Conservation (phyloP, 495 filamentous ascomycete genomes). For the Aspergillus indologenus region DNA sequence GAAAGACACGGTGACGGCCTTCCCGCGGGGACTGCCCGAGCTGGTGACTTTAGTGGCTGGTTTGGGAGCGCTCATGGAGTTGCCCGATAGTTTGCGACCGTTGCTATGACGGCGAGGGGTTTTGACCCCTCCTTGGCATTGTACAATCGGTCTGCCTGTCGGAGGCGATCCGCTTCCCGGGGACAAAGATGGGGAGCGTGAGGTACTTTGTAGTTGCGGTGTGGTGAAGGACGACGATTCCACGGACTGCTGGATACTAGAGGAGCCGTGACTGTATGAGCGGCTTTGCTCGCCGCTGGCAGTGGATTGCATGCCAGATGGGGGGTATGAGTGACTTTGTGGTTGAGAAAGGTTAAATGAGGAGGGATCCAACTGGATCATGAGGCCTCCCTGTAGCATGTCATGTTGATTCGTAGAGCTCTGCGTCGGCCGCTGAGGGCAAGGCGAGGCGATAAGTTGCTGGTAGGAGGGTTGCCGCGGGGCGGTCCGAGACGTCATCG, state of each 20-base stretch:
- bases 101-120: constrained; percentile 31
- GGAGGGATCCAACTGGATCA: constrained; percentile 46
- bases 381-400: constrained; percentile 44
- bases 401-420: constrained; percentile 32
- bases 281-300: constrained; percentile 17
- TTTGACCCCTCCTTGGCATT: constrained; percentile 22
- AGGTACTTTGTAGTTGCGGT: constrained; percentile 27
- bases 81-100: constrained; percentile 37
- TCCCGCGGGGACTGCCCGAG: constrained; percentile 32
- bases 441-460: constrained; percentile 32
- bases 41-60: constrained; percentile 26
- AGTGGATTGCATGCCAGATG: constrained; percentile 26
- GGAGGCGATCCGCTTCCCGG: constrained; percentile 33
- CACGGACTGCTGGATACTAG: constrained; percentile 29
- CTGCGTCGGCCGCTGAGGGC: constrained; percentile 33
- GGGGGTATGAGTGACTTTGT: constrained; percentile 29
- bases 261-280: constrained; percentile 21
- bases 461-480: constrained; percentile 41
- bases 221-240: constrained; percentile 27
- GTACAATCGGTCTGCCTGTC: constrained; percentile 16
- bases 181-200: constrained; percentile 42
- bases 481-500: constrained; percentile 36
- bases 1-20: constrained; percentile 61
- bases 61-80: constrained; percentile 36
- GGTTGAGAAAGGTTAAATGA: constrained; percentile 31